Evolutionary conservation across 2,329 filamentous ascomycete genomes (phyloP).

Genomic region (Colletotrichum sp.): DNA sequence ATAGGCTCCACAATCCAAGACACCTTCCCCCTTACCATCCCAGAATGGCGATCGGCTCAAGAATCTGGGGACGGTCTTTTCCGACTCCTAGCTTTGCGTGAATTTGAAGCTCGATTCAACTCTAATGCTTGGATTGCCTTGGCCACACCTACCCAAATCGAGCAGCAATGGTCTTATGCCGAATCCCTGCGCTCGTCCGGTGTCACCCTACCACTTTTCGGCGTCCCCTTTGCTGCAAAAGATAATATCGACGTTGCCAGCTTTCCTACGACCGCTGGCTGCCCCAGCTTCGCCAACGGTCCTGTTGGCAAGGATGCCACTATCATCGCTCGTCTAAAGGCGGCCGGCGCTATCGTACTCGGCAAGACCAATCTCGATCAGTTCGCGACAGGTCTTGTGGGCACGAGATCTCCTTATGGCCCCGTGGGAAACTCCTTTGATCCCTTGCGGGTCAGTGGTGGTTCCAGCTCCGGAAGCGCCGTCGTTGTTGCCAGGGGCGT

Average conservation of each 20-base stretch:
- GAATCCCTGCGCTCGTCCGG: conserved; percentile 45
- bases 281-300: conserved; percentile 50
- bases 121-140: conserved; percentile 37
- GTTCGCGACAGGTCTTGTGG: conserved; percentile 66
- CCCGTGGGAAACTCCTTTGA: conserved; percentile 57
- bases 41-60: conserved; percentile 30
- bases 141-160: conserved; percentile 31
- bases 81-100: conserved; percentile 29
- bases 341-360: conserved; percentile 60
- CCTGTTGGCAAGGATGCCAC: conserved; percentile 50
- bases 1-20: conserved; percentile 11
- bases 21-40: conserved; percentile 21
- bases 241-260: conserved; percentile 60
- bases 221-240: conserved; percentile 62
- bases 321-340: conserved; percentile 53
- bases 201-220: conserved; percentile 54
- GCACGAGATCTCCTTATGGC: conserved; percentile 65
- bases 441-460: conserved; percentile 45
- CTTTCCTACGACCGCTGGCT: conserved; percentile 58
- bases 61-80: conserved; percentile 27
- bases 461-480: conserved; percentile 63
- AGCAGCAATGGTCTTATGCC: conserved; percentile 37
- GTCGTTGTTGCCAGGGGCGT: conserved; percentile 58
- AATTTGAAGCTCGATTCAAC: conserved; percentile 24
- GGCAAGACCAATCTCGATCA: conserved; percentile 68